Evolutionary conservation across 192 early-diverging fungal genomes (phyloP).

Genomic region (Coemansia sp.): DNA sequence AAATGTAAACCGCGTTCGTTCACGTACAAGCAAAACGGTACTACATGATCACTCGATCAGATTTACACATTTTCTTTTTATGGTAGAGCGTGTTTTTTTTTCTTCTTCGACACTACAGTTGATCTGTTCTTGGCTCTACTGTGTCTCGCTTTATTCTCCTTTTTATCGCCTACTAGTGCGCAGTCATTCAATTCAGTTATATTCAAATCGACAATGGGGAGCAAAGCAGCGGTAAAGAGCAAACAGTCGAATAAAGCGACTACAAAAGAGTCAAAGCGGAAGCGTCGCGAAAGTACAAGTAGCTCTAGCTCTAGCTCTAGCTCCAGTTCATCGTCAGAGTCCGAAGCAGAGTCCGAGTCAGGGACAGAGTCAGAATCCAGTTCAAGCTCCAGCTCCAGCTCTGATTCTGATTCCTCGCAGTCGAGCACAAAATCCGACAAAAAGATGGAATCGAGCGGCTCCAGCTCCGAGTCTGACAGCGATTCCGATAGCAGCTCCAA

Average conservation of each 20-base stretch:
- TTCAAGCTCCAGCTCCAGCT: neutral
- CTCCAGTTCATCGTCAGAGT: slow-evolving; percentile 10
- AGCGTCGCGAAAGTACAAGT: slow-evolving; percentile 9
- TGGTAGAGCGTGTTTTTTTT: slow-evolving; percentile 4
- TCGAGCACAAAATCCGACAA: slow-evolving; percentile 8
- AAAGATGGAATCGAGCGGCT: slow-evolving; percentile 5
- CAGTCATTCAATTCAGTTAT: neutral
- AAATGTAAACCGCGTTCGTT: neutral
- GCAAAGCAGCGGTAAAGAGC: slow-evolving; percentile 18
- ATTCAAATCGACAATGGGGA: slow-evolving; percentile 22
- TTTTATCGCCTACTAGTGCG: slow-evolving; percentile 9
- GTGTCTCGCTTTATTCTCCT: neutral
- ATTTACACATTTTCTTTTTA: slow-evolving; percentile 5
- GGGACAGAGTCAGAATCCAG: neutral
- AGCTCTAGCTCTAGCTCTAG: slow-evolving; percentile 16
- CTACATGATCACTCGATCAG: neutral
- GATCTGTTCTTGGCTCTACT: neutral
- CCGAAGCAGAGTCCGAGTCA: neutral
- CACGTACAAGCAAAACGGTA: no score
- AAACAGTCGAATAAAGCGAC: slow-evolving; percentile 15
- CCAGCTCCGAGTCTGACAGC: slow-evolving; percentile 13
- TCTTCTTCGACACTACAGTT: neutral
- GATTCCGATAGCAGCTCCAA: slow-evolving; percentile 8
- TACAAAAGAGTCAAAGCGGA: slow-evolving; percentile 19
- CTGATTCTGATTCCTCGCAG: neutral